phyloP scores from a whole-genome alignment of 768 basidiomycete genomes.

The Leccinum subgranulosum region DNA sequence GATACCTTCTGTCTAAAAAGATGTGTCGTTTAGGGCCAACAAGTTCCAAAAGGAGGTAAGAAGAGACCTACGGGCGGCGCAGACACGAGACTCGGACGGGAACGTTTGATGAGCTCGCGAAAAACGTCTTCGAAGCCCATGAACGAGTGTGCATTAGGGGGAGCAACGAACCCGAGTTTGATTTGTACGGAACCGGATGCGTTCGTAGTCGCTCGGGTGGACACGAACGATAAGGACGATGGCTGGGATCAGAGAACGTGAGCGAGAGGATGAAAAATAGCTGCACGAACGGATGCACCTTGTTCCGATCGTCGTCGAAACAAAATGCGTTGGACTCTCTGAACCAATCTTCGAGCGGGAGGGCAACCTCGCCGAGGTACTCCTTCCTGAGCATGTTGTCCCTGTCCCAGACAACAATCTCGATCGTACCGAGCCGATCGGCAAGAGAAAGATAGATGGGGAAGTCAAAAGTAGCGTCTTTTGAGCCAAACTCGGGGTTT shows the following conservation, averaged over 20 bases:
- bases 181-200: constrained; percentile 55
- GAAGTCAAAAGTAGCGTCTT: constrained; percentile 86
- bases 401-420: constrained; percentile 92
- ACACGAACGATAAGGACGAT: constrained; percentile 43
- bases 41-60: not conserved
- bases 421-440: constrained; percentile 68
- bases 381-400: constrained; percentile 82
- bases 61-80: constrained; percentile 71
- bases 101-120: constrained; percentile 57
- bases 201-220: constrained; percentile 43
- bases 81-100: constrained; percentile 65
- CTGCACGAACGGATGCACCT: constrained; percentile 43
- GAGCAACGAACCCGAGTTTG: constrained; percentile 56
- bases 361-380: constrained; percentile 84
- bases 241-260: constrained; percentile 33
- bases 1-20: constrained; percentile 72
- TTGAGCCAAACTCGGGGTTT: constrained; percentile 62
- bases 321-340: constrained; percentile 36
- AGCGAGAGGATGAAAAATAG: not conserved
- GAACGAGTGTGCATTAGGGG: constrained; percentile 40
- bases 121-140: constrained; percentile 61
- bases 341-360: constrained; percentile 86
- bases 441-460: constrained; percentile 77
- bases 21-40: not conserved
- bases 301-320: constrained; percentile 65